Percentiles rank a stretch among this genome's conserved stretches.
These are phyloP conservation scores for Tephrocybe sp. DNA, from an alignment of 768 basidiomycete genomes.

Conservation along the genomic window DNA sequence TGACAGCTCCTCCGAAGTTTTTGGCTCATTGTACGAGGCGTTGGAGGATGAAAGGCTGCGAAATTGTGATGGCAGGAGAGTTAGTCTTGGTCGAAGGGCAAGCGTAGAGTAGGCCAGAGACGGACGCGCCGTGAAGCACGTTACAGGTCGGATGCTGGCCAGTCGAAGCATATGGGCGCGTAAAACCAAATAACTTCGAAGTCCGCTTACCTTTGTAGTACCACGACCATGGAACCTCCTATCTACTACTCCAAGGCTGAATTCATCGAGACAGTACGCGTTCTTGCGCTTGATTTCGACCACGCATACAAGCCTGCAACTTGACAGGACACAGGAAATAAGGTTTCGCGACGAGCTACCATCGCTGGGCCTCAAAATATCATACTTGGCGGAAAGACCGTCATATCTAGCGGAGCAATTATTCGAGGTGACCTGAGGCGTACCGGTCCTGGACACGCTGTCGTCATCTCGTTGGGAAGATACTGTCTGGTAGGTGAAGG, in stretches of 20 bases:
- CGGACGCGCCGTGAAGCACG: slow-evolving; percentile 8
- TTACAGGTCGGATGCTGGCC: slow-evolving; percentile 6
- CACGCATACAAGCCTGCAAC: slow-evolving; percentile 2
- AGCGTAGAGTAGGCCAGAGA: not conserved
- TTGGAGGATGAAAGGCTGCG: slow-evolving; percentile 12
- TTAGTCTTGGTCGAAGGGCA: not conserved
- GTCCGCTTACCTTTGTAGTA: not conserved
- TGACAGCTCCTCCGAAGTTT: not conserved
- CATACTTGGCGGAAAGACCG: slow-evolving; percentile 95
- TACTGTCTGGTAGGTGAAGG: slow-evolving; percentile 93
- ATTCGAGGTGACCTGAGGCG: slow-evolving; percentile 92
- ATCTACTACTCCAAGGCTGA: slow-evolving; percentile 81
- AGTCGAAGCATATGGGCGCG: slow-evolving; percentile 13
- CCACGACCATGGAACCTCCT: slow-evolving; percentile 60
- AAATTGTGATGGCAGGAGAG: not conserved
- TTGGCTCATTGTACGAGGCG: slow-evolving; percentile 3
- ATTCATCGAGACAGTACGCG: slow-evolving; percentile 82
- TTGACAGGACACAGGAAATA: slow-evolving; percentile 89
- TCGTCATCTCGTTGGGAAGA: slow-evolving; percentile 89
- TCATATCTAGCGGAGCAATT: slow-evolving; percentile 87
- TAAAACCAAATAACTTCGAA: not conserved
- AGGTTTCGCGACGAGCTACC: slow-evolving; percentile 88
- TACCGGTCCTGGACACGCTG: slow-evolving; percentile 88
- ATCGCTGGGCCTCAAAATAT: slow-evolving; percentile 96
- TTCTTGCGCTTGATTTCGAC: not conserved